phyloP scores from a whole-genome alignment of 2,329 filamentous ascomycete genomes.

The Botrytis medusae region DNA sequence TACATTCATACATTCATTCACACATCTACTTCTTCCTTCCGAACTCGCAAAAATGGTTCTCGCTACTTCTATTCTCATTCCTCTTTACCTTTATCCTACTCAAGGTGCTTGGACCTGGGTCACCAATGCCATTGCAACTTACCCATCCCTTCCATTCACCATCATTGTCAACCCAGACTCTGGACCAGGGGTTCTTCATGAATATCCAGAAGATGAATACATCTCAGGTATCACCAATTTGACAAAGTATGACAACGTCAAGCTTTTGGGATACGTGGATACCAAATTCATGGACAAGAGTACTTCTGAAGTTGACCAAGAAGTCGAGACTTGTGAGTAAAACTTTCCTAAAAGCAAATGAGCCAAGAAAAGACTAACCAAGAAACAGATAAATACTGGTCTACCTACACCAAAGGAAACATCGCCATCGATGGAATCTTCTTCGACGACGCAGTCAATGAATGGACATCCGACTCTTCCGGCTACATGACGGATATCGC shows the following conservation, averaged over 20 bases:
- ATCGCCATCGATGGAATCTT: conserved; percentile 14
- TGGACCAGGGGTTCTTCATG: not conserved
- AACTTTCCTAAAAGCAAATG: too few species aligned
- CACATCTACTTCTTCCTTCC: not conserved
- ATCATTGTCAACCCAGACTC: conserved; percentile 17
- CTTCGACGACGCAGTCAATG: conserved; percentile 12
- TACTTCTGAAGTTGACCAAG: not conserved
- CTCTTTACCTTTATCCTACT: conserved; percentile 18
- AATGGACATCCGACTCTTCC: not conserved
- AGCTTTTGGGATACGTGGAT: conserved; percentile 20
- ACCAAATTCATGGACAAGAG: conserved; percentile 4
- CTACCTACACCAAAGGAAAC: conserved; percentile 6
- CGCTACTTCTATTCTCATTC: conserved; percentile 16
- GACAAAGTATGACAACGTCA: conserved; percentile 11
- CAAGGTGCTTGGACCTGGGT: conserved; percentile 15
- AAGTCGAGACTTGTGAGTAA: conserved; percentile 18
- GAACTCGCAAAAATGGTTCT: conserved; percentile 14
- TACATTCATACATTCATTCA: not conserved
- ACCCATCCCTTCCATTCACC: conserved; percentile 16
- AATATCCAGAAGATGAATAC: not conserved
- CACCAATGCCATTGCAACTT: conserved; percentile 1
- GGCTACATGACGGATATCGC: conserved; percentile 7
- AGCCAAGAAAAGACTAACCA: not conserved
- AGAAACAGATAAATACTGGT: conserved; percentile 19
- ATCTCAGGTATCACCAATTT: not conserved